Evolutionary conservation across 202 grass and related monocot genomes (phyloP).

Genomic region (Brachypodium distachyon): DNA sequence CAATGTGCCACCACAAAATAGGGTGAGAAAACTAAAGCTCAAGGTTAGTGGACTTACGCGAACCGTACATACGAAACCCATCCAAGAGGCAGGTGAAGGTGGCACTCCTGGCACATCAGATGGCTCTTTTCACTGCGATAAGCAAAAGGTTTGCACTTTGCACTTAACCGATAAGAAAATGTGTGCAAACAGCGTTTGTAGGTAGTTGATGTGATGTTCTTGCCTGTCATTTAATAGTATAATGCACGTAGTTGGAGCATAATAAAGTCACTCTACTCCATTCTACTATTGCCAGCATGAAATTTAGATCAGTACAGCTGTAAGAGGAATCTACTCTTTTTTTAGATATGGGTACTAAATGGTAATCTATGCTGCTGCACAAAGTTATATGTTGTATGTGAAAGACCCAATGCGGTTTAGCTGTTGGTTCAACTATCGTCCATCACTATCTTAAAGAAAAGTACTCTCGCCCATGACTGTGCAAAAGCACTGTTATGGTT

Average conservation of each 20-base stretch:
- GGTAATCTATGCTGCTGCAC: neutral
- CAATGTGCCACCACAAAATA: constrained; percentile 29
- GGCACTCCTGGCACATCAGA: constrained; percentile 9
- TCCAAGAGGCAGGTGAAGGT: constrained; percentile 15
- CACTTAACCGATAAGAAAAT: neutral
- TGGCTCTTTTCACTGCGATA: constrained; percentile 33
- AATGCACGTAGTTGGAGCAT: neutral
- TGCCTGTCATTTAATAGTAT: neutral
- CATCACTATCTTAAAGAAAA: too few species aligned
- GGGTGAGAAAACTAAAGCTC: constrained; percentile 73
- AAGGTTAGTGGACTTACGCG: constrained; percentile 74
- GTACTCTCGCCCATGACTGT: neutral
- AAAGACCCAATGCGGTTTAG: neutral
- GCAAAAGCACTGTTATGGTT: neutral
- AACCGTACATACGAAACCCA: constrained; percentile 50
- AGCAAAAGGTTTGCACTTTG: constrained; percentile 53
- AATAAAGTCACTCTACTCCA: neutral
- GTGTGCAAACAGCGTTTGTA: neutral
- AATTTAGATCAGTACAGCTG: neutral
- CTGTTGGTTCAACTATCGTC: neutral
- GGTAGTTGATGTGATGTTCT: constrained; percentile 1
- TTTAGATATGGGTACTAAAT: neutral
- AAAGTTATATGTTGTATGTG: neutral
- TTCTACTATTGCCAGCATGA: neutral
- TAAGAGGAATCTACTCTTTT: neutral